These are phyloP conservation scores for Pistacia integerrima DNA, from an alignment of 345 rosid species.

Conservation along the genomic window DNA sequence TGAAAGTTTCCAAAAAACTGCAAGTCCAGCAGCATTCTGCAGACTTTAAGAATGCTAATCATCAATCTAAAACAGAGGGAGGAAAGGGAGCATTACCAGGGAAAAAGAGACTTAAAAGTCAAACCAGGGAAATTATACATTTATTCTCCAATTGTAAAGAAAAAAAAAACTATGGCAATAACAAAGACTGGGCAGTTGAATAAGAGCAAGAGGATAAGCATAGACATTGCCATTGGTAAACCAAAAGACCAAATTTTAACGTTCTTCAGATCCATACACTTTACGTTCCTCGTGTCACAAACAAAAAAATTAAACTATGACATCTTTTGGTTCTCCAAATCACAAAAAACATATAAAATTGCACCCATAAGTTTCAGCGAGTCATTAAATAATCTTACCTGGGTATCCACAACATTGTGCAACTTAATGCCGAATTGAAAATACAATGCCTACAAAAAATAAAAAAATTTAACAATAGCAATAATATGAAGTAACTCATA, in stretches of 20 bases:
- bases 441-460: constrained; percentile 67
- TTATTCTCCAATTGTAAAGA: constrained; percentile 3
- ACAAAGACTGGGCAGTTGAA: background rate
- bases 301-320: background rate
- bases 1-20: background rate
- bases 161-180: background rate
- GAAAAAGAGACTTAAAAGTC: background rate
- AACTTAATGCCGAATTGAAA: constrained; percentile 91
- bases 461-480: constrained; percentile 11
- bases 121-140: background rate
- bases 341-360: background rate
- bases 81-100: background rate
- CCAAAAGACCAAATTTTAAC: background rate
- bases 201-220: background rate
- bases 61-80: background rate
- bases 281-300: background rate
- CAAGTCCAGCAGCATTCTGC: background rate
- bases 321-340: background rate
- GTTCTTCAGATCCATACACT: background rate
- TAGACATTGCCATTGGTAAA: background rate
- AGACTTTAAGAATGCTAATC: background rate
- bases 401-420: constrained; percentile 87
- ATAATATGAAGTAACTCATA: constrained; percentile 8
- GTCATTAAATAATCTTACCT: constrained; percentile 46
- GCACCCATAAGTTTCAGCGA: constrained; percentile 13